Evolutionary conservation across 2,329 filamentous ascomycete species (phyloP), one percentile per base, ranked within the genome.

Genomic region (Diaporthe sp.): DNA sequence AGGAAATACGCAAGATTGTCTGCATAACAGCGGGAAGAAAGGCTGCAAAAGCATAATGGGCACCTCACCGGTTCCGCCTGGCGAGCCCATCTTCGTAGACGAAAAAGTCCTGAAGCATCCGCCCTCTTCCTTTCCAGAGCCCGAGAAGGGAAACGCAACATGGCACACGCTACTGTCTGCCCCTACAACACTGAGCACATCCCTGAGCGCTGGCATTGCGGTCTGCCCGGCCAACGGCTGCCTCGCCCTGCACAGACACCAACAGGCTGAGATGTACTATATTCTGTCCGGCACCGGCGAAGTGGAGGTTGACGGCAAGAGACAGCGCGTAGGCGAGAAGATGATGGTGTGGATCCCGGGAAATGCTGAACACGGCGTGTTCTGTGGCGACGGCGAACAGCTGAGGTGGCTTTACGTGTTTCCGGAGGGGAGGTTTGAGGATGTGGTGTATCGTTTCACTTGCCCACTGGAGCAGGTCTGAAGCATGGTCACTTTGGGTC

Each of bases 231-330:
- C 63, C 47, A 13, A 53, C 35, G 63, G 63, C 22, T 68, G 6
- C n/a, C 63, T 68, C n/a, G 63, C 63, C 63, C 63, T 68, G 9
- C 63, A 68, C 32, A 53, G 63, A 17, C 63, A 68, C 32, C 3
- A 53, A n/a, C 63, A 68, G 63, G 27, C 47, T 3, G 63, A 68
- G n/a, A 32, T 68, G 8, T 68, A 68, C n/a, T 22, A 68, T 15
- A 22, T 68, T n/a, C 4, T 68, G 10, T 68, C 32, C 63, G 63
- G 63, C 8, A 68, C 47, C 1, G 63, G 63, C 7, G 63, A 68
- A 5, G 8, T 68, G 3, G 63, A 53, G 63, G 47, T 68, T 15
- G 63, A 53, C 4, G 63, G 63, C 15, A 53, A 53, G 63, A 51
- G 63, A 15, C 63, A 35, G n/a, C 44, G 32, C 32, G 63, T 68